Conservation (phyloP, 202 grass and related monocot genomes). For the Bolboschoenoplectus hybrid region DNA sequence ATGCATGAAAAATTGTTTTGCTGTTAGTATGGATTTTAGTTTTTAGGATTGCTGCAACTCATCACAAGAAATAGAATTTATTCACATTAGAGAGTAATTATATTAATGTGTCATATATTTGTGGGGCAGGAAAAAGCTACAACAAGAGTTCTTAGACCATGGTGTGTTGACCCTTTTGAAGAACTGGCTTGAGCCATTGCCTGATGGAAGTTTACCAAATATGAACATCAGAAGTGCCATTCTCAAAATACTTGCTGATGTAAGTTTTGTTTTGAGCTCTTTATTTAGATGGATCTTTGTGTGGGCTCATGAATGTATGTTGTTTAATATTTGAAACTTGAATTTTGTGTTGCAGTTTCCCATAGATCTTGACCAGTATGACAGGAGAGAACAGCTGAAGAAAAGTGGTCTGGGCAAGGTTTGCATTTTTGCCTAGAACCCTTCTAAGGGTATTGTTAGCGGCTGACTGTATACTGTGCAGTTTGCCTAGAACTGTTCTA, state of each 20-base stretch:
- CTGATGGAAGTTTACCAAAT: constrained; percentile 91
- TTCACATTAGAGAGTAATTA: background rate
- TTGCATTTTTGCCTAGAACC: background rate
- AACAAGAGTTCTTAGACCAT: constrained; percentile 99
- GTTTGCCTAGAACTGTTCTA: too few species aligned
- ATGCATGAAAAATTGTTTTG: constrained; percentile 15
- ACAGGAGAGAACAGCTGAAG: constrained; percentile 94
- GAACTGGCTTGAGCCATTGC: constrained; percentile 96
- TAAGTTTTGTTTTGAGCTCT: constrained; percentile 43
- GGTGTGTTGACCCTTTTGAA: constrained; percentile 84
- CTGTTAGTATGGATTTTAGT: background rate
- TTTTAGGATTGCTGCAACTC: background rate
- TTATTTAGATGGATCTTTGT: constrained; percentile 8
- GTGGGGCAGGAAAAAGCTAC: constrained; percentile 80
- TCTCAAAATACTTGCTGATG: constrained; percentile 80
- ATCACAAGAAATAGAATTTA: background rate
- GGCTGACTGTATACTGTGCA: constrained; percentile 33
- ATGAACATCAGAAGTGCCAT: constrained; percentile 94
- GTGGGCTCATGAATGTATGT: background rate
- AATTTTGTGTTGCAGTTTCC: constrained; percentile 64
- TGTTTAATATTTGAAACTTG: constrained; percentile 39
- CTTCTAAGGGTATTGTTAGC: constrained; percentile 28
- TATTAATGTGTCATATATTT: constrained; percentile 15
- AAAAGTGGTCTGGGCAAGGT: constrained; percentile 98
- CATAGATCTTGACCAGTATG: constrained; percentile 86